Conservation (phyloP, 2,329 filamentous ascomycete genomes). For the Aspergillus terreus region DNA sequence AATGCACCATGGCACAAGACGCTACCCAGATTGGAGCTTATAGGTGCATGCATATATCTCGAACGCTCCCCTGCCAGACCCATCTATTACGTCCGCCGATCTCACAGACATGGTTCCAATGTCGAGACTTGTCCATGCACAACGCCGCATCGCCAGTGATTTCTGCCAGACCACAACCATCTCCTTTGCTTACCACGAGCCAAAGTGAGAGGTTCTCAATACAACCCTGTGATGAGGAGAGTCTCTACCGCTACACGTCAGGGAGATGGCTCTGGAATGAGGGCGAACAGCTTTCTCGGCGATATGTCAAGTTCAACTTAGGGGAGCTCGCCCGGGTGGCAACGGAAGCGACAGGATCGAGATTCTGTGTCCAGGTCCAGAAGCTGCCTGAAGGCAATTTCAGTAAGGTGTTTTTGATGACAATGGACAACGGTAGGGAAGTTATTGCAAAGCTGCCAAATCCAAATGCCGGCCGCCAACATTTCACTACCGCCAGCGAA, state of each 20-base stretch:
- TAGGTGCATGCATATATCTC: too few relatives aligned
- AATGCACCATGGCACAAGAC: too few relatives aligned
- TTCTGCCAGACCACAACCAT: too few relatives aligned
- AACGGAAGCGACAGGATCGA: not conserved
- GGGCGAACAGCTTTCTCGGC: not conserved
- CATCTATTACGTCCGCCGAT: too few relatives aligned
- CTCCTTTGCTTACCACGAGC: not conserved
- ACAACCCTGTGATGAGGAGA: not conserved
- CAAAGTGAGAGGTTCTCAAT: not conserved
- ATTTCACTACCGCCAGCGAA: conserved; percentile 20
- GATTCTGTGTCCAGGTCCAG: not conserved
- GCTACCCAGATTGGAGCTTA: too few relatives aligned
- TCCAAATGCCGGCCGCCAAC: conserved; percentile 3
- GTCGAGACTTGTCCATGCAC: too few relatives aligned
- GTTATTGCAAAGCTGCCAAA: conserved; percentile 21
- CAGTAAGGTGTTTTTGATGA: conserved; percentile 8
- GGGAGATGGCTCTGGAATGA: conserved; percentile 6
- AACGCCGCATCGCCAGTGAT: too few relatives aligned
- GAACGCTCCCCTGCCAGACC: too few relatives aligned
- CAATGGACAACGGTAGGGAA: conserved; percentile 14
- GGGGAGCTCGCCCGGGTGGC: not conserved
- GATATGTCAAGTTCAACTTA: conserved; percentile 5
- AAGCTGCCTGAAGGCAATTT: conserved; percentile 1
- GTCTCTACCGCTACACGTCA: not conserved
- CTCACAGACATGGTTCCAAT: too few relatives aligned